Evolutionary conservation across 2,329 filamentous ascomycete genomes (phyloP).

Genomic region (Mycogone perniciosa): DNA sequence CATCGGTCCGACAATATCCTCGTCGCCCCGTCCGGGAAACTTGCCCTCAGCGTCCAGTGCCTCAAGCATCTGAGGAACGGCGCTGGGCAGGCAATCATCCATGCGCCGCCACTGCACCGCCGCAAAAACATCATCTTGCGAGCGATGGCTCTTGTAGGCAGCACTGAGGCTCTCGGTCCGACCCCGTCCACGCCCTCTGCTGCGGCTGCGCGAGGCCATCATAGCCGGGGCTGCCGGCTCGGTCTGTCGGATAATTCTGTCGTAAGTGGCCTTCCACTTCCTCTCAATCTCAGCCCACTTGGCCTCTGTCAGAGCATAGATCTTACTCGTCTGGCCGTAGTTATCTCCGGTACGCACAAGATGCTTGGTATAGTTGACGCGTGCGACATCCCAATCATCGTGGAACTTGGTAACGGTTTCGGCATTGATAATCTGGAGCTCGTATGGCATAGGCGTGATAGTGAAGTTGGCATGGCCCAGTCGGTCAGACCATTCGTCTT

Average conservation of each 20-base stretch:
- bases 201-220: conserved; percentile 31
- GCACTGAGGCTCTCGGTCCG: conserved; percentile 38
- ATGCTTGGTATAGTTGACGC: conserved; percentile 83
- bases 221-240: conserved; percentile 22
- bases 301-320: conserved; percentile 74
- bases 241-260: conserved; percentile 53
- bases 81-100: conserved; percentile 53
- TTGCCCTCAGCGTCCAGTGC: conserved; percentile 68
- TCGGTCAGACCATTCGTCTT: conserved; percentile 76
- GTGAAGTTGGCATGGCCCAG: conserved; percentile 92
- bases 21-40: conserved; percentile 80
- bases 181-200: conserved; percentile 32
- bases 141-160: conserved; percentile 26
- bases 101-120: conserved; percentile 39
- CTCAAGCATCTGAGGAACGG: conserved; percentile 63
- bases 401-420: conserved; percentile 57
- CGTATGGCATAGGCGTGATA: conserved; percentile 76
- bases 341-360: conserved; percentile 83
- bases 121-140: conserved; percentile 34
- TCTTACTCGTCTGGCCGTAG: conserved; percentile 84
- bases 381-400: conserved; percentile 74
- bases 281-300: conserved; percentile 82
- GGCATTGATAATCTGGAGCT: conserved; percentile 55
- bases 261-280: conserved; percentile 65
- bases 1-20: conserved; percentile 94